Evolutionary conservation across 768 basidiomycete species (phyloP), one percentile per base, ranked within the genome.

Genomic region (Coprinopsis sp.): DNA sequence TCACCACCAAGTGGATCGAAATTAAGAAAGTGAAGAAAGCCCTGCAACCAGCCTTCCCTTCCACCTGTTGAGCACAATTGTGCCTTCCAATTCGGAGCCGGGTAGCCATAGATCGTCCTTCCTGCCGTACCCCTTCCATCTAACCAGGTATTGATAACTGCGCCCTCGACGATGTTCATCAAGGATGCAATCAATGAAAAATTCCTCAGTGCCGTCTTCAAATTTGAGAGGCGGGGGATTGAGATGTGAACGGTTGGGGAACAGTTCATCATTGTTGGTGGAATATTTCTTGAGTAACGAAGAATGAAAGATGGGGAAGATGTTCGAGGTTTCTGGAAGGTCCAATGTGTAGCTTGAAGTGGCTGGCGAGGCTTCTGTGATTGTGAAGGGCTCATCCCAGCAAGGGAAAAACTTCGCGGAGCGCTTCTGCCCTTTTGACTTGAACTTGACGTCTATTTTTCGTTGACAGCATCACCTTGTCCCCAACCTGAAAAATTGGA

Each of bases 351-450:
- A 65, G 2, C 49, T 55, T 0, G 62, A 67, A 1, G 43, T 53
- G 4, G 51, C 53, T 0, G 51, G 47, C 19, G 53, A 6, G 2
- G 52, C 40, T 0, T 38, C 28, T 4, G 42, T 45, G 4, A 65
- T 44, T 0, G 14, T 38, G 41, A 56, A 64, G 3, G 54, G 59
- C 31, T 67, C 59, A 42, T 73, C 65, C 14, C 47, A 70, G 0
- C 62, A 45, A 0, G 69, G 66, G 58, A 76, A 67, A 44, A 74
- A 73, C 39, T 77, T 76, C 0, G 67, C 69, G 0, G 67, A 67
- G 0, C 60, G 53, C 3, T 60, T 56, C 2, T 61, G 52, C 0
- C 63, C 66, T 13, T 51, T 45, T 1, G 55, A 18, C 29, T 59
- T 61, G 50, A 68, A 73, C 1, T 67, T 53, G 49, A 0, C 57